Base-by-base conservation (phyloP, 441 rosid species). In the Eutrema salsugineum region DNA sequence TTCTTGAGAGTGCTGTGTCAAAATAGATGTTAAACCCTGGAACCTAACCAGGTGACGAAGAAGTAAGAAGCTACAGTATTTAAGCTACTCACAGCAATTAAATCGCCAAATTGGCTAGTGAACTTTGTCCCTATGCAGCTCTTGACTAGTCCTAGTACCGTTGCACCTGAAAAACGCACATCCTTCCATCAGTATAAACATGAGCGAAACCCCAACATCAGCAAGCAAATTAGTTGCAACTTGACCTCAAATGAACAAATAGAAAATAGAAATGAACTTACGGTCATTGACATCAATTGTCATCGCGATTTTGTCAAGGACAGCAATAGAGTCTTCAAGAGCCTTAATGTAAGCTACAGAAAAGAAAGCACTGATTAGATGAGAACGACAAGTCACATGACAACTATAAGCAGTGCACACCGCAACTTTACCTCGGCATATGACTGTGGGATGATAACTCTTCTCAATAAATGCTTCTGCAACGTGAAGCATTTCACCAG, bases 401-500 rank as follows among this genome's bases (percentile, higher is more conserved):
- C 19, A 43, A 2, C 19, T 15, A 15, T 7, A 43, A 43, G 48
- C 20, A 43, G 15, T 15, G 15, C 8, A 42, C 6, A 14, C 8
- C 3, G 47, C 59, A 64, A 43, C 9, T 72, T 70, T 80, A 91
- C 98, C 98, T 68, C 91, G 85, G 75, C 97, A 91, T 42, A 94
- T 91, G 9, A 94, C 98, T 2, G 97, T 89, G 2, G 98, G 97
- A 81, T 94, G 98, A 75, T 88, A 91, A 76, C 67, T 88, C 78
- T 94, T 94, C 63, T 91, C 87, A 63, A 94, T 78, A 73, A 91
- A 94, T 17, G 97, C 91, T 83, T 94, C 95, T 0, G 96, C 98
- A 72, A 94, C 98, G 76, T 94, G 98, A 27, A 94, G 90, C 97
- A 94, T 87, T 80, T 94, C 98, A 66, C 97, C 98, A 81, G 98